Percentiles rank a stretch among this genome's conserved stretches.
phyloP scores from a whole-genome alignment of 495 filamentous ascomycete species.

The Podospora appendiculata region DNA sequence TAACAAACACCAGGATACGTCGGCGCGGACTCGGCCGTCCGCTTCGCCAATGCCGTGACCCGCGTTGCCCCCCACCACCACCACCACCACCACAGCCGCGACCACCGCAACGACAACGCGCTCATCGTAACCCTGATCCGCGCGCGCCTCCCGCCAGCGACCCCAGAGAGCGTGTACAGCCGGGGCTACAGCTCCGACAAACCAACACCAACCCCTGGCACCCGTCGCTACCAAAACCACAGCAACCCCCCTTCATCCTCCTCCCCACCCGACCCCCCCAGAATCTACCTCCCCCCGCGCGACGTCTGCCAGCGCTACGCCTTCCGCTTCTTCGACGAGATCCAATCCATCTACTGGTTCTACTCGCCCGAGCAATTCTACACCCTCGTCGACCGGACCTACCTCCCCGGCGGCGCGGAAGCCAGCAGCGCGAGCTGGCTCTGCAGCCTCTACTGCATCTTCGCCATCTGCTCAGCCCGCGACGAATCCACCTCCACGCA shows the following conservation, averaged over 20 bases:
- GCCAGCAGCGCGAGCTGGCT: neutral
- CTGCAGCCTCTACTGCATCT: conserved; percentile 5
- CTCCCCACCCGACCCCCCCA: no score
- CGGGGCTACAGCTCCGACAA: no score
- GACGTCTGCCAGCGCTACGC: conserved; percentile 3
- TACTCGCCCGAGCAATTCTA: conserved; percentile 7
- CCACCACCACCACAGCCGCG: neutral
- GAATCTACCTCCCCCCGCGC: conserved; percentile 1
- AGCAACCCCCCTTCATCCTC: no score
- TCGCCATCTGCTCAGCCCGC: conserved; percentile 1
- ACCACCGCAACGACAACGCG: neutral
- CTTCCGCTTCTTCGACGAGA: conserved; percentile 3
- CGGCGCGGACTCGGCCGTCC: conserved; percentile 5
- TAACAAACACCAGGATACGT: no score
- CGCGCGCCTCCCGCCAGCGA: neutral
- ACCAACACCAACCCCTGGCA: no score
- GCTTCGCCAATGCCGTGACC: conserved; percentile 4
- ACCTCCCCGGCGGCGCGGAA: neutral
- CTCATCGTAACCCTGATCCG: conserved; percentile 1
- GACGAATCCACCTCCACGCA: neutral
- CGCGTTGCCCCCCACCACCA: neutral
- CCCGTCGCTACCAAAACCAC: no score
- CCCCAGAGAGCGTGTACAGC: conserved; percentile 1
- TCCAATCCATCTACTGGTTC: conserved; percentile 8
- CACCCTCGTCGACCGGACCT: conserved; percentile 4